Base-by-base conservation (phyloP, 306 rosid species). In the Dalbergia cultrata region DNA sequence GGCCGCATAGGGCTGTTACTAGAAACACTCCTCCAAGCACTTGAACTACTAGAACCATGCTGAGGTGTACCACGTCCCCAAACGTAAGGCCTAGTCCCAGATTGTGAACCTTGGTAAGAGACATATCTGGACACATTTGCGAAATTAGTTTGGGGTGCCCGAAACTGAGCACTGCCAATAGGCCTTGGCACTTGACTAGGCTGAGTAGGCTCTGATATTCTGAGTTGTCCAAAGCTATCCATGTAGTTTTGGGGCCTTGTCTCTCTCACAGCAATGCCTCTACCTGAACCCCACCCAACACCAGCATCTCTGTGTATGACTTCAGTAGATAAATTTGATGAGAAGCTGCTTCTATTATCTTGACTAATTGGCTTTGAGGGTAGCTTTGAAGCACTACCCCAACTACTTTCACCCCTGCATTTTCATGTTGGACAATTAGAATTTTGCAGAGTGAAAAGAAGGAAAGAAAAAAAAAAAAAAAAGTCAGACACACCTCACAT, bases 231-330 rank as follows among this genome's bases (percentile, higher is more conserved):
- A 7, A 81, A 39, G 49, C 7, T 45, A 9, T 78, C 45, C 43
- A 43, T 64, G 8, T 34, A 12, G 14, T 35, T 39, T 3, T 12
- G 64, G 0, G 72, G 0, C 64, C 22, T 17, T 3, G 8, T 50
- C 12, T 75, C 78, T 22, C 69, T 22, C 0, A 7, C n/a, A 5
- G 56, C 18, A 9, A 8, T 59, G 26, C 88, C 91, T 82, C 87
- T 76, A 49, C 87, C 86, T 0, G 18, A 37, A 39, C 84, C 79
- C 90, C 89, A 86, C 34, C 88, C 89, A 22, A 19, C 47, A 33
- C 84, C 90, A 31, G 70, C 79, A 39, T 19, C 75, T 49, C 61
- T 80, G 79, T 70, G 7, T 10, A 1, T 11, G 8, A 37, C 22
- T 13, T 82, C 83, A 2, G 63, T 22, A 18, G 78, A 65, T 54